Base-by-base conservation (phyloP, 2,329 filamentous ascomycete genomes). In the Reticulascus tulasneorum region DNA sequence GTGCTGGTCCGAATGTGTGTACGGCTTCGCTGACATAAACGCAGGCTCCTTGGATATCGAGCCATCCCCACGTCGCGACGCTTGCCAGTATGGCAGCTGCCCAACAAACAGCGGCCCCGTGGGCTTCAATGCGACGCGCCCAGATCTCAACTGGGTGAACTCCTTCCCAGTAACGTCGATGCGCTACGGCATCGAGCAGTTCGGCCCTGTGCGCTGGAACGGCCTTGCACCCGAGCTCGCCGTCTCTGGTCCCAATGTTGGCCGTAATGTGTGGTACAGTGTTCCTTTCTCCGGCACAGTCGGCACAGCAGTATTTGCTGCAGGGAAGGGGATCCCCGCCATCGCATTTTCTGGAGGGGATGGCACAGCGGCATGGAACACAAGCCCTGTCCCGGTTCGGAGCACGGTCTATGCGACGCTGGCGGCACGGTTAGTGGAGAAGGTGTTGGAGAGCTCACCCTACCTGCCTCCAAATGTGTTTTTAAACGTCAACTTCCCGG, bases 401-500 rank as follows among this genome's bases (percentile, higher is more conserved):
- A 75, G 73, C 56, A 55, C 60, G 10, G 56, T 85, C n/a, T 86
- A 86, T 48, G 79, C 77, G 4, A 67, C 81, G 33, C 67, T 86
- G 5, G 73, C 81, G 1, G 61, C 71, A 10, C 75, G 71, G 18
- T 51, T 86, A 6, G 79, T 77, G 7, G 59, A 73, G 33, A 63
- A 64, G 4, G 52, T 82, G 19, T 64, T 56, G 2, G 66, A 71
- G 0, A 79, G 79, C 24, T 64, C 65, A 24, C 82, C 83, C 0
- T 85, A 82, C 50, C 65, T 86, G 4, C 81, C 82, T 0, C 49
- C 62, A 0, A 67, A 71, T 29, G 67, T 75, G 61, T 86, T 70
- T 54, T 67, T 86, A 21, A 86, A 86, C 47, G 79, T 86, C 47
- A 86, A 86, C 60, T 86, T 86, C 60, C 84, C 83, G 49, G 54